Base-by-base conservation (phyloP, 768 basidiomycete species). In the Cyclocybe cylindracea region DNA sequence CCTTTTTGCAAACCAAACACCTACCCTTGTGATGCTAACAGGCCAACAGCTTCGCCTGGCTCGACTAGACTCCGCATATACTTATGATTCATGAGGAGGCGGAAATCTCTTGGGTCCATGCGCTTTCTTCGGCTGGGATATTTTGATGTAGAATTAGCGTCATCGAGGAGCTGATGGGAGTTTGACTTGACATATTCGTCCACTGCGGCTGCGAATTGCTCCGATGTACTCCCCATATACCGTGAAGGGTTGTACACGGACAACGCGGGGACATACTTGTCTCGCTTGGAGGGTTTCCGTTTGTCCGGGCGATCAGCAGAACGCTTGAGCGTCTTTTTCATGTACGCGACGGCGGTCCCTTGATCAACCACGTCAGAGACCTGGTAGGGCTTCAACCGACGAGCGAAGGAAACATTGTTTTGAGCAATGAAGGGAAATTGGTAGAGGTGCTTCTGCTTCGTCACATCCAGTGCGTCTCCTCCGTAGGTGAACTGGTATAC, bases 401-500 rank as follows among this genome's bases (percentile, higher is more conserved):
- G 84, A 48, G 91, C 78, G 57, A 97, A 78, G 7, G 94, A 90
- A 16, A 80, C 64, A 58, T 87, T 83, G 70, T 99, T 99, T 61
- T 86, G 82, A 5, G 89, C 89, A 54, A 94, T 85, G 70, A 98
- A 99, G 58, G 94, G 88, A 72, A 98, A 98, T 65, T 97, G 85
- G 54, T 85, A 82, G 11, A 99, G 78, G 71, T 98, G 94, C 68
- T 96, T 97, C 71, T 98, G 95, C 70, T 91, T 94, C 47, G 94
- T 98, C 40, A 98, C 94, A 64, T 99, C 97, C 44, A 99, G 79
- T 10, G 89, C 89, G 63, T 99, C 97, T 45, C 96, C 97, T 9
- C 97, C 97, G 66, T 99, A 99, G 51, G 87, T 78, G 77, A 99
- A 99, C 69, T 99, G 97, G 63, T 95, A 91, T 39, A 99, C 77